A percentile compares a stretch with the other conserved stretches of the same genome.
These are phyloP conservation scores for Amphicarpaea edgeworthii DNA, from an alignment of 306 rosid genomes.

Conservation along the genomic window DNA sequence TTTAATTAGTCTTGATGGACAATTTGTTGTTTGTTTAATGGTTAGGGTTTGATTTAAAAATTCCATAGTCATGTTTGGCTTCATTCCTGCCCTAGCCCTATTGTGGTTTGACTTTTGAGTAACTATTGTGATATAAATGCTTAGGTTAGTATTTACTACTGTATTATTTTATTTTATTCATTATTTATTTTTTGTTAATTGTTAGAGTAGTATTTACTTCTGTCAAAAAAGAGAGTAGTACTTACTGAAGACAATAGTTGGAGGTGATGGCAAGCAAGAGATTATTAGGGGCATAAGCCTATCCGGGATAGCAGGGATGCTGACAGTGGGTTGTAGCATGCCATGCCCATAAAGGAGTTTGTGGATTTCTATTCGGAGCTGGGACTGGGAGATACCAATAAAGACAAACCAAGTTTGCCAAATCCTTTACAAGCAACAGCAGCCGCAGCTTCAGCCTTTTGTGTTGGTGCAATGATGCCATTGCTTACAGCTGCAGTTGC, in stretches of 20 bases:
- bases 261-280: too few species aligned
- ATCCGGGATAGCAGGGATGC: neutral
- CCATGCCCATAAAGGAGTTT: neutral
- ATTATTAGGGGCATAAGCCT: too few species aligned
- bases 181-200: too few species aligned
- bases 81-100: neutral
- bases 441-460: constrained; percentile 88
- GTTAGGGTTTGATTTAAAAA: neutral
- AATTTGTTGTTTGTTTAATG: neutral
- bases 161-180: too few species aligned
- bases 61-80: neutral
- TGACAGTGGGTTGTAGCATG: neutral
- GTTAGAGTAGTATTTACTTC: too few species aligned
- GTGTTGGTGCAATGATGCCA: constrained; percentile 88
- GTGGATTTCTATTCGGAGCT: too few species aligned
- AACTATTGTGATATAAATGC: too few species aligned
- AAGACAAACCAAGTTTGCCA: constrained; percentile 65
- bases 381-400: neutral
- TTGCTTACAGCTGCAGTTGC: constrained; percentile 63
- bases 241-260: too few species aligned
- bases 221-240: too few species aligned
- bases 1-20: neutral
- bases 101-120: too few species aligned
- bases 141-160: too few species aligned
- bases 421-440: constrained; percentile 89